A percentile compares a stretch with the other conserved stretches of the same genome.
Evolutionary conservation across 805 yeast species (phyloP).

Genomic region (Schwanniomyces polymorphus): DNA sequence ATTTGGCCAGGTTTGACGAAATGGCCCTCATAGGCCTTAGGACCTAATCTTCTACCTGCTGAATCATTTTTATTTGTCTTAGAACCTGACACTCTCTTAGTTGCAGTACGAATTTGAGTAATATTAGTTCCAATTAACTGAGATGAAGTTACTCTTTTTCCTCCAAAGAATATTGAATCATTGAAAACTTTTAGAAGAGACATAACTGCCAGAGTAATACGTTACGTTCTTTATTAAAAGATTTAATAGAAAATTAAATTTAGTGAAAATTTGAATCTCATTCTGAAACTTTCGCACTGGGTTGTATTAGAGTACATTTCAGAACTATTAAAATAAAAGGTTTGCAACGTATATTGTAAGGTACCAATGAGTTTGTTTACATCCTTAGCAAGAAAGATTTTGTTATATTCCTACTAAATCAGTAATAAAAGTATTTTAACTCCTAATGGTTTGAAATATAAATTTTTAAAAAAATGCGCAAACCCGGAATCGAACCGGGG

Average conservation of each 20-base stretch:
- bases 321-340: background rate
- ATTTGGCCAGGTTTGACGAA: slow-evolving; percentile 81
- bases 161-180: background rate
- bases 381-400: no score
- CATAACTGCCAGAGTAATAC: slow-evolving; percentile 1
- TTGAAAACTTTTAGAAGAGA: background rate
- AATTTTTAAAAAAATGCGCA: slow-evolving; percentile 4
- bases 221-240: background rate
- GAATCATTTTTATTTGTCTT: slow-evolving; percentile 91
- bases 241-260: background rate
- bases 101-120: slow-evolving; percentile 75
- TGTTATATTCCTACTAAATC: no score
- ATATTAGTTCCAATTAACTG: slow-evolving; percentile 1
- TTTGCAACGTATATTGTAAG: no score
- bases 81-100: slow-evolving; percentile 95
- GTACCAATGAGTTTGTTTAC: no score
- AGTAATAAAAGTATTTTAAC: no score
- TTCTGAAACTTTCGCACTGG: background rate
- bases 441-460: no score
- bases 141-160: background rate
- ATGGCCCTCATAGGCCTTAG: slow-evolving; percentile 81
- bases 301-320: background rate
- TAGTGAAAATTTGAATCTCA: slow-evolving; percentile 1
- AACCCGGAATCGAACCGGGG: slow-evolving; percentile 16
- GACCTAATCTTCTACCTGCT: slow-evolving; percentile 91